Evolutionary conservation across 2,329 filamentous ascomycete genomes (phyloP).

Genomic region (Pseudocercospora macadamiae): DNA sequence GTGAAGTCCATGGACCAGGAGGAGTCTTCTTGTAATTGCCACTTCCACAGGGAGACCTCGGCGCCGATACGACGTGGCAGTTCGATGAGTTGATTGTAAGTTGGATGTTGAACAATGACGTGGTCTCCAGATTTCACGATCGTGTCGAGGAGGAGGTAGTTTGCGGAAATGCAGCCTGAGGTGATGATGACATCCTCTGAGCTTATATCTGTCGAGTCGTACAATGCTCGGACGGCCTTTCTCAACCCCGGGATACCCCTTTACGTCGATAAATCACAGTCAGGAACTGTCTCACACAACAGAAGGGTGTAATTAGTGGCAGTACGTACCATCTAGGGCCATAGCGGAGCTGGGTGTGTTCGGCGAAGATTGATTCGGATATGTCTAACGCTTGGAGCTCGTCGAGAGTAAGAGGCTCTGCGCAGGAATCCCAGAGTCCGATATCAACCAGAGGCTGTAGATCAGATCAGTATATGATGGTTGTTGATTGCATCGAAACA

Average conservation of each 20-base stretch:
- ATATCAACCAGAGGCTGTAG: background rate
- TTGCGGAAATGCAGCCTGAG: constrained; percentile 12
- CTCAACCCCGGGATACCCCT: background rate
- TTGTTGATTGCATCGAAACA: background rate
- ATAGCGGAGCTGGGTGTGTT: constrained; percentile 2
- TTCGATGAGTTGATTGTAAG: constrained; percentile 7
- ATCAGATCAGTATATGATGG: too few relatives aligned
- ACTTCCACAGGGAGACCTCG: constrained; percentile 10
- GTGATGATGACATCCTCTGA: constrained; percentile 2
- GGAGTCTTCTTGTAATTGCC: background rate
- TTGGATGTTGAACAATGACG: constrained; percentile 12
- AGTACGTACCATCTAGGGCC: constrained; percentile 1
- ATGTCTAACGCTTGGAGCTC: constrained; percentile 5
- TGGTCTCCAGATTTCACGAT: background rate
- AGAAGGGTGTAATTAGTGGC: too few relatives aligned
- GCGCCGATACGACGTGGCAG: constrained; percentile 12
- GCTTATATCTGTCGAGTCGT: background rate
- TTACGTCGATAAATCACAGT: too few relatives aligned
- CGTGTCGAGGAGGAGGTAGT: constrained; percentile 6
- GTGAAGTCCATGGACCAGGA: constrained; percentile 6
- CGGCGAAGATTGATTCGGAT: background rate
- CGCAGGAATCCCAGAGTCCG: constrained; percentile 3
- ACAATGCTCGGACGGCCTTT: background rate
- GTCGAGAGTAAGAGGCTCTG: constrained; percentile 5
- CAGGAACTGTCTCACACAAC: too few relatives aligned